Base-by-base conservation (phyloP, 2,329 filamentous ascomycete genomes). In the Rhexocercosporidium sp. region DNA sequence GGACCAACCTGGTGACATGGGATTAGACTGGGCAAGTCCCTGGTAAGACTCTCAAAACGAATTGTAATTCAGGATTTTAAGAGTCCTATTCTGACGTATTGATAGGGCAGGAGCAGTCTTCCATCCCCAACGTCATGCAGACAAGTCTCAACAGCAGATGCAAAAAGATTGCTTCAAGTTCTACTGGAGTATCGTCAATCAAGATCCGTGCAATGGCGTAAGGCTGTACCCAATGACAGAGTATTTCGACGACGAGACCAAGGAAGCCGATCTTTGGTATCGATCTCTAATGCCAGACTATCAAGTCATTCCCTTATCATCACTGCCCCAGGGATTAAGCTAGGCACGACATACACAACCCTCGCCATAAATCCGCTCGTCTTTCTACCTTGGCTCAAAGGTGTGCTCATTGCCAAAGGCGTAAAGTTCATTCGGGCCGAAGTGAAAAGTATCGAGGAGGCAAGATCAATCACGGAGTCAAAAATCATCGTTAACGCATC, bases 41-140 rank as follows among this genome's bases (percentile, higher is more conserved):
- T 75, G 73, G 73, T 74, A 64, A 60, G 12, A 41, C 25, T 49
- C 14, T 59, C 27, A 31, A 4, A 5, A 9, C 29, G 4, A 31
- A 31, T 31, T 22, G 20, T 31, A 18, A 18, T 16, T 49, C 57
- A 8, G 34, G 29, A 25, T 2, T 18, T 29, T 31, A 3, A 20
- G 25, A 1, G 18, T 3, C 22, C 9, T 27, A n/a, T 5, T 37
- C 29, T 69, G 53, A 71, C 49, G 59, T 31, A 0, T 14, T 22
- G 29, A 29, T 22, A 75, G 73, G 73, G 73, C 72, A 27, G 73
- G 72, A 12, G 73, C 73, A 65, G 69, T 72, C 2, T 75, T 73
- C 49, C 73, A 75, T 56, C 73, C 72, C 12, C 71, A 75, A 56
- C 64, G 49, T 5, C 62, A 69, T n/a, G 60, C 59, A 16, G 64